Conservation (phyloP, 2,329 filamentous ascomycete species). For the Daldinia sp. region DNA sequence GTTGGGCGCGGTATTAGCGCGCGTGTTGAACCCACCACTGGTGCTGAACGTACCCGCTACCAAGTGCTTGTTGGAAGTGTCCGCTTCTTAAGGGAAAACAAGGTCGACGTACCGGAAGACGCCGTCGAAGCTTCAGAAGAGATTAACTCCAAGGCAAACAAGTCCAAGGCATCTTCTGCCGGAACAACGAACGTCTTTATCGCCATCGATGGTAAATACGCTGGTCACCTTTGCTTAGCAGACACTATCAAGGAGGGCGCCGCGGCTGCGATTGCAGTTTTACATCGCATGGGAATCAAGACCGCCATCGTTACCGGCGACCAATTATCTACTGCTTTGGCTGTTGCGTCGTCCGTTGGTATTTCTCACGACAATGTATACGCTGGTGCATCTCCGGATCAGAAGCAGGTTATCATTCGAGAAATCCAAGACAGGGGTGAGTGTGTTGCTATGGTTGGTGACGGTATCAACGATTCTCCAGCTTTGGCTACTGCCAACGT, state of each 20-base stretch:
- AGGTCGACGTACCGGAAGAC: slow-evolving; percentile 70
- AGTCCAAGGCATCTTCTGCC: slow-evolving; percentile 55
- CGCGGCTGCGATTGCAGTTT: slow-evolving; percentile 78
- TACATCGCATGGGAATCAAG: slow-evolving; percentile 84
- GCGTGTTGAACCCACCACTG: slow-evolving; percentile 77
- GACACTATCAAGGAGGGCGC: slow-evolving; percentile 93
- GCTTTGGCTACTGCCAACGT: slow-evolving; percentile 92
- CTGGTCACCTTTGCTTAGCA: slow-evolving; percentile 82
- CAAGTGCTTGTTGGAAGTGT: slow-evolving; percentile 85
- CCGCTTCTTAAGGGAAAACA: slow-evolving; percentile 75
- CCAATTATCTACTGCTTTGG: slow-evolving; percentile 81
- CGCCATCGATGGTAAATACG: slow-evolving; percentile 82
- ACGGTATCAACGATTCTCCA: slow-evolving; percentile 98
- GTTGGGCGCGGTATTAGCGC: slow-evolving; percentile 89
- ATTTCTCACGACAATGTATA: slow-evolving; percentile 80
- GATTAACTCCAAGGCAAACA: slow-evolving; percentile 58
- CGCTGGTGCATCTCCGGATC: slow-evolving; percentile 87
- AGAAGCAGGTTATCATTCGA: slow-evolving; percentile 87
- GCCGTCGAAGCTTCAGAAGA: slow-evolving; percentile 71
- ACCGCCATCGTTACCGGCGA: slow-evolving; percentile 95
- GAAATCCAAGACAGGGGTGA: slow-evolving; percentile 78
- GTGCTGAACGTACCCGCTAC: slow-evolving; percentile 75
- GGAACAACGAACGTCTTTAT: slow-evolving; percentile 93
- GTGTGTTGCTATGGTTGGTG: slow-evolving; percentile 94
- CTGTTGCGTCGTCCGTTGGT: slow-evolving; percentile 83